A percentile compares a stretch with the other conserved stretches of the same genome.
phyloP scores from a whole-genome alignment of 2,329 filamentous ascomycete genomes.

The Clonostachys rhizophaga region DNA sequence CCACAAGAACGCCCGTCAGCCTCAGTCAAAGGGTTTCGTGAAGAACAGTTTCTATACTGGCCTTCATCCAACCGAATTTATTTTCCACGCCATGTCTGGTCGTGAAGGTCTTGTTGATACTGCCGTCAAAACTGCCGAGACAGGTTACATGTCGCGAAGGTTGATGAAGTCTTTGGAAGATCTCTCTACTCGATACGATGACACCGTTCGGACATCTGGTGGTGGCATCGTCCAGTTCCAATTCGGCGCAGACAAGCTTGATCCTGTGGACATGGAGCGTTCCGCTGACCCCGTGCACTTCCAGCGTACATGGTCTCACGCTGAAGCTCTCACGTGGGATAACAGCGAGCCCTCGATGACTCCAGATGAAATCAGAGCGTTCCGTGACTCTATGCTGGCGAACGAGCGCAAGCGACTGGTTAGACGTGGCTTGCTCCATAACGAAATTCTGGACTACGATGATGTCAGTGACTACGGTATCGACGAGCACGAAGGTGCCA shows the following conservation, averaged over 20 bases:
- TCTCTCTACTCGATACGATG: constrained; percentile 87
- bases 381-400: constrained; percentile 65
- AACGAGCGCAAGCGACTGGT: constrained; percentile 62
- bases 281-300: constrained; percentile 90
- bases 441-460: constrained; percentile 61
- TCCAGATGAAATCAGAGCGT: constrained; percentile 66
- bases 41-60: constrained; percentile 96
- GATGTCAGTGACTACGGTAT: constrained; percentile 65
- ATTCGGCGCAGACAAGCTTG: constrained; percentile 91
- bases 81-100: constrained; percentile 97
- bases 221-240: constrained; percentile 93
- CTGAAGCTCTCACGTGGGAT: constrained; percentile 70
- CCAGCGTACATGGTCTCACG: constrained; percentile 82
- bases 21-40: constrained; percentile 96
- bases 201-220: constrained; percentile 88
- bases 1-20: constrained; percentile 84
- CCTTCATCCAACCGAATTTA: constrained; percentile 83
- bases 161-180: constrained; percentile 98
- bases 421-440: constrained; percentile 56
- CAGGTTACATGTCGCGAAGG: constrained; percentile 96
- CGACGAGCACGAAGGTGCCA: constrained; percentile 76
- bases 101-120: constrained; percentile 98
- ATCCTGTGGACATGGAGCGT: constrained; percentile 97
- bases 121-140: constrained; percentile 97
- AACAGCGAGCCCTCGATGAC: constrained; percentile 70